Conservation (phyloP, 1,284 basidiomycete species). For the Golubevia pallescens region DNA sequence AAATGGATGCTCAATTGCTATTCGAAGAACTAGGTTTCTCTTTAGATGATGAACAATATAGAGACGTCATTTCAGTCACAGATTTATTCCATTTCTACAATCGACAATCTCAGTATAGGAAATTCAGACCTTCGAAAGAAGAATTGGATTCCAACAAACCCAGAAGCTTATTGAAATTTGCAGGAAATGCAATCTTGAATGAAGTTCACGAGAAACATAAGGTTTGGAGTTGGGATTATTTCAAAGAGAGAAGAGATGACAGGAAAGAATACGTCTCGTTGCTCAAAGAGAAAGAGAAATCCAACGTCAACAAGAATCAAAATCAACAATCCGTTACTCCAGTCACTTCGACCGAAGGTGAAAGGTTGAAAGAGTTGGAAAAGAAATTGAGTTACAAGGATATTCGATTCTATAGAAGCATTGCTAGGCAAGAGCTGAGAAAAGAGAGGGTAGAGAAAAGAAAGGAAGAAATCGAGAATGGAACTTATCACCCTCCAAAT, state of each 20-base stretch:
- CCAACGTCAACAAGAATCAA: constrained; percentile 26
- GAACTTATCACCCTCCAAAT: constrained; percentile 3
- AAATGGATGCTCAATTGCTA: constrained; percentile 84
- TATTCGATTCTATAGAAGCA: constrained; percentile 95
- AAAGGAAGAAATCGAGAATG: constrained; percentile 66
- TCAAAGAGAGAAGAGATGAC: constrained; percentile 86
- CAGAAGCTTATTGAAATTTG: constrained; percentile 80
- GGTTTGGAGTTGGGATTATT: constrained; percentile 92
- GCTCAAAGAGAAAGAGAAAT: constrained; percentile 76
- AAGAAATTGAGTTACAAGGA: constrained; percentile 88
- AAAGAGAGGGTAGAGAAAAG: constrained; percentile 71
- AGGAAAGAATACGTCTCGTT: constrained; percentile 80
- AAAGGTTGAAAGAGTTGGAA: constrained; percentile 73
- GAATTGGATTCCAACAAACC: constrained; percentile 75
- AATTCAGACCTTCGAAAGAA: constrained; percentile 73
- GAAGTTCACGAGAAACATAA: constrained; percentile 84
- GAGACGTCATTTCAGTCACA: constrained; percentile 87
- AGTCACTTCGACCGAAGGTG: constrained; percentile 33
- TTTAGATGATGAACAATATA: constrained; percentile 93
- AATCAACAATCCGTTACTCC: constrained; percentile 2
- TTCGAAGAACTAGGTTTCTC: constrained; percentile 95
- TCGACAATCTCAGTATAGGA: constrained; percentile 71
- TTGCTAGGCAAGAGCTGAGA: constrained; percentile 84
- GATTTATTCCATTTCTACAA: constrained; percentile 98
- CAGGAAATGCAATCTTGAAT: constrained; percentile 79